Evolutionary conservation across 495 filamentous ascomycete genomes (phyloP).

Genomic region (Apodospora peruviana): DNA sequence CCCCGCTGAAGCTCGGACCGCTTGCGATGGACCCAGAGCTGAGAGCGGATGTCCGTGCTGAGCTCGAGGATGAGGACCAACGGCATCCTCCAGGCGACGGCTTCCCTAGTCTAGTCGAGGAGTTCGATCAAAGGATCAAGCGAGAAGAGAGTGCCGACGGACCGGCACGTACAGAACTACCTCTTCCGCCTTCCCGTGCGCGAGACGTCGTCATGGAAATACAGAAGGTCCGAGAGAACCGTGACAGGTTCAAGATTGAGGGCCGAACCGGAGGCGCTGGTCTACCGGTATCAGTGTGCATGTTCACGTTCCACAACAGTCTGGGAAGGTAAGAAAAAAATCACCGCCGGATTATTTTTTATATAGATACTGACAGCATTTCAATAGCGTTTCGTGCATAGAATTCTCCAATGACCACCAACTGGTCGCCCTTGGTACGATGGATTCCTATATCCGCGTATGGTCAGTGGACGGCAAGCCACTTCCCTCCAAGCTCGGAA

Average conservation of each 20-base stretch:
- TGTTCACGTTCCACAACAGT: constrained; percentile 98
- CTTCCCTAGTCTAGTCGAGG: constrained; percentile 60
- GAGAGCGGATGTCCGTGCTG: constrained; percentile 73
- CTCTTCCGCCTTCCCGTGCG: constrained; percentile 76
- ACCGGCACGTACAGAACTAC: constrained; percentile 68
- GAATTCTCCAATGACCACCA: constrained; percentile 88
- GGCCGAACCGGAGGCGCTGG: constrained; percentile 74
- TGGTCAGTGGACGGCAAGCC: constrained; percentile 82
- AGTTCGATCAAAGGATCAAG: constrained; percentile 81
- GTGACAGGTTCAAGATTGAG: constrained; percentile 81
- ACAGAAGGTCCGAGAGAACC: constrained; percentile 87
- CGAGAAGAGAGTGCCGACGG: constrained; percentile 81
- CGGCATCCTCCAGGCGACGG: constrained; percentile 63
- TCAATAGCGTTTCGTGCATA: constrained; percentile 71
- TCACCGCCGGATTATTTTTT: neutral
- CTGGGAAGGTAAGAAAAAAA: constrained; percentile 63
- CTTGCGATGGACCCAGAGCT: constrained; percentile 74
- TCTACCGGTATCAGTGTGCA: constrained; percentile 76
- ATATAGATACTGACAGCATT: constrained; percentile 21
- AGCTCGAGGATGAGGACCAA: constrained; percentile 73
- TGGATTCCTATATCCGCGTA: constrained; percentile 90
- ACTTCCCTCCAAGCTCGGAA: constrained; percentile 41
- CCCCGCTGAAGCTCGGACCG: constrained; percentile 68
- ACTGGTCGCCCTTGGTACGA: constrained; percentile 79
- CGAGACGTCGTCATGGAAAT: constrained; percentile 91